phyloP scores from a whole-genome alignment of 2,329 filamentous ascomycete species.

The Hypoxylon sp. region DNA sequence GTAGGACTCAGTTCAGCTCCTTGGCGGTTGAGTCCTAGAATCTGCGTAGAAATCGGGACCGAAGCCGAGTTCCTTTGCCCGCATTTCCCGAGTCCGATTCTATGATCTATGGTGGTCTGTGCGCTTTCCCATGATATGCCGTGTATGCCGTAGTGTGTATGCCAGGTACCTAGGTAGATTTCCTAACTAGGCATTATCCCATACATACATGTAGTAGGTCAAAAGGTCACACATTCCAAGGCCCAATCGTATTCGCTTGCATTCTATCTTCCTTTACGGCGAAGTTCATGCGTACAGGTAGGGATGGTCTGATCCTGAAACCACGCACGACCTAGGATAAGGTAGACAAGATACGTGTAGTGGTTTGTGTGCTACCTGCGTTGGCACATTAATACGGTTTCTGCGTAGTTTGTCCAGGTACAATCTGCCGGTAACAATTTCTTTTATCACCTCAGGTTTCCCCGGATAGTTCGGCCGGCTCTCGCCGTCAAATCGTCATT shows the following conservation, averaged over 20 bases:
- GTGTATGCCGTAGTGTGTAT: not conserved
- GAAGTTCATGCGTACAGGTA: not conserved
- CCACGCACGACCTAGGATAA: not conserved
- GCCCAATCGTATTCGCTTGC: not conserved
- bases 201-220: not conserved
- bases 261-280: not conserved
- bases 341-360: not conserved
- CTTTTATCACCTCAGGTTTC: not conserved
- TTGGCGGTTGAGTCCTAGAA: not conserved
- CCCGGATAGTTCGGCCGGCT: slow-evolving; percentile 39
- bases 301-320: not conserved
- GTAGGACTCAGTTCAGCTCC: not conserved
- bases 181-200: not conserved
- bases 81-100: slow-evolving; percentile 2
- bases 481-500: slow-evolving; percentile 26
- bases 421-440: too few species aligned
- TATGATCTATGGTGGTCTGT: slow-evolving; percentile 7
- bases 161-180: not conserved
- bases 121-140: not conserved
- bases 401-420: not conserved
- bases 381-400: not conserved
- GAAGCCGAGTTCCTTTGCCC: slow-evolving; percentile 8
- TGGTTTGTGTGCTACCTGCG: not conserved
- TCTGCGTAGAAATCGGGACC: slow-evolving; percentile 3
- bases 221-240: not conserved